Evolutionary conservation across 2,329 filamentous ascomycete species (phyloP).

Genomic region (Cryphonectria parasitica): DNA sequence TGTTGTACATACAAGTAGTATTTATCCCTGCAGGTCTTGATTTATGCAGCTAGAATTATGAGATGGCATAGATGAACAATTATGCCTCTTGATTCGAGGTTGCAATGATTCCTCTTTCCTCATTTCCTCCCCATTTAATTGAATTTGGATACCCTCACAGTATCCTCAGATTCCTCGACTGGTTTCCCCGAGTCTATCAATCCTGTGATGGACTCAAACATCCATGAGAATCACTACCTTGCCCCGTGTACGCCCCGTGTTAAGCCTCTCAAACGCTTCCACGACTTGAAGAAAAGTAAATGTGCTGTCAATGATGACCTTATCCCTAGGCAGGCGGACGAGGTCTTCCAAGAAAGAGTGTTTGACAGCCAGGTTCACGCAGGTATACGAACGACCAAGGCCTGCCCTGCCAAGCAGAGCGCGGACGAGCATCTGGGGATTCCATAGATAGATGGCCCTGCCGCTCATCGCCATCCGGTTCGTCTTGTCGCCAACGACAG

Average conservation of each 20-base stretch:
- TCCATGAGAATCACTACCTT: not conserved
- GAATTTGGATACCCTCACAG: not conserved
- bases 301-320: not conserved
- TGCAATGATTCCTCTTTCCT: too few species aligned
- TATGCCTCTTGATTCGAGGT: too few species aligned
- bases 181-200: not conserved
- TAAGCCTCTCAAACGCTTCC: not conserved
- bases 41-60: too few species aligned
- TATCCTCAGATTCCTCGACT: not conserved
- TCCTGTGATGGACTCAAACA: not conserved
- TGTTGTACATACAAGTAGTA: too few species aligned
- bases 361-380: constrained; percentile 20
- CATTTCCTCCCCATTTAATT: too few species aligned
- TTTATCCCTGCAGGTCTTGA: too few species aligned
- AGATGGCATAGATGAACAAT: too few species aligned
- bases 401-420: constrained; percentile 16
- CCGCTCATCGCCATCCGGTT: constrained; percentile 23
- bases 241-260: not conserved
- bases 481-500: constrained; percentile 32
- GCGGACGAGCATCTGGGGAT: constrained; percentile 22
- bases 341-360: constrained; percentile 7
- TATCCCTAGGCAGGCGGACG: not conserved
- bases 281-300: not conserved
- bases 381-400: constrained; percentile 18
- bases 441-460: constrained; percentile 18